Evolutionary conservation across 2,329 filamentous ascomycete species (phyloP), one percentile per base, ranked within the genome.

Genomic region (Volutella citrinella): DNA sequence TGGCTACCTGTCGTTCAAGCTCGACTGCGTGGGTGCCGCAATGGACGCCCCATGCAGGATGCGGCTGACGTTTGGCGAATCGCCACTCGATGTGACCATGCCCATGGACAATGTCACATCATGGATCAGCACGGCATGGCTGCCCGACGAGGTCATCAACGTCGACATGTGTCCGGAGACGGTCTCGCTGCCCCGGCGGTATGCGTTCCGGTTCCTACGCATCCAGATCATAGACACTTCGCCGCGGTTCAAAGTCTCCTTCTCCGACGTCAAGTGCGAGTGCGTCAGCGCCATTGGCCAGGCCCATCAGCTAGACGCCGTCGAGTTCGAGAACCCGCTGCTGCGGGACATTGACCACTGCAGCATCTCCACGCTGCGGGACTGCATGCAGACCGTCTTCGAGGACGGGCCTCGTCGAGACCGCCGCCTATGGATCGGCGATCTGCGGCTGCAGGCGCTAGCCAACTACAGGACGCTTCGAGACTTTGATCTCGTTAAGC

Each of bases 301-400:
- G 24, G 16, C 20, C 13, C 35, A 38, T 15, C 5, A 40, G 15
- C 25, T 56, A 11, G 47, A 48, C 7, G 32, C 31, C 8, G 31
- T 40, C 19, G 21, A 26, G 4, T 48, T 52, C 17, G 19, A 38
- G 5, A 43, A 52, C 27, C 11, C 33, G 3, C 36, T 57, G 15
- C 47, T 62, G 4, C 25, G 32, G 11, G 34, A 40, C 14, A 54
- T 61, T 16, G 59, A 63, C 36, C 43, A 47, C 10, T 49, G 54
- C 35, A 55, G 54, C 31, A 46, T 56, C 25, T 43, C 54, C 19
- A 63, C 60, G 7, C 46, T 63, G 3, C 40, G 59, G n/a, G 54
- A 62, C 34, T 64, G 60, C 36, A 62, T 63, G 60, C 59, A 62
- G 35, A 59, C 59, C 10, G 59, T 63, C 12, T 63, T 62, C 34